phyloP scores from a whole-genome alignment of 1,284 basidiomycete genomes.

The Cryptococcus depauperatus region DNA sequence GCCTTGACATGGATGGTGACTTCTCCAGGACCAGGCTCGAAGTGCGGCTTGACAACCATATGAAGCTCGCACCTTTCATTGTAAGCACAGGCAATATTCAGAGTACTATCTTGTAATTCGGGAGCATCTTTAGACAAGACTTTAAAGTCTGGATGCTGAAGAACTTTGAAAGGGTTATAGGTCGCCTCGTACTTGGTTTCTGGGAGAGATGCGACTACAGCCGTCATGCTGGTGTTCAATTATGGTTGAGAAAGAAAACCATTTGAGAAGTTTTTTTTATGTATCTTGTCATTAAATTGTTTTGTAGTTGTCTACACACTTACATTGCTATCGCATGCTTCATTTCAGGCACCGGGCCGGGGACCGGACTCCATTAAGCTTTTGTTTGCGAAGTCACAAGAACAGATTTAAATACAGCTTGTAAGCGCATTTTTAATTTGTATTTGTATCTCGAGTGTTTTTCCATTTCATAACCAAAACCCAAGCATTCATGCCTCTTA shows the following conservation, averaged over 20 bases:
- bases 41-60: slow-evolving; percentile 43
- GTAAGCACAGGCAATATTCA: slow-evolving; percentile 44
- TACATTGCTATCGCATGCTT: not conserved
- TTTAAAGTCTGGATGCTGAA: slow-evolving; percentile 37
- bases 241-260: not conserved
- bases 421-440: not conserved
- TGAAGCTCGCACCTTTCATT: slow-evolving; percentile 44
- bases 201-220: slow-evolving; percentile 4
- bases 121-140: slow-evolving; percentile 26
- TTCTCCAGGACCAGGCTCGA: slow-evolving; percentile 41
- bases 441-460: not conserved
- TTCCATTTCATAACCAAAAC: not conserved
- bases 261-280: not conserved
- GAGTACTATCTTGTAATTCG: slow-evolving; percentile 17
- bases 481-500: slow-evolving; percentile 5
- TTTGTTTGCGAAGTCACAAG: not conserved
- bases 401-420: not conserved
- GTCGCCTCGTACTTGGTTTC: slow-evolving; percentile 23
- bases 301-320: not conserved
- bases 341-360: not conserved
- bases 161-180: slow-evolving; percentile 37
- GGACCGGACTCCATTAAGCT: not conserved
- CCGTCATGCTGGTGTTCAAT: slow-evolving; percentile 3
- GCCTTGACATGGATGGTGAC: slow-evolving; percentile 45
- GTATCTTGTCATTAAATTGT: not conserved